Percentiles rank a stretch among this genome's conserved stretches.
Conservation (phyloP, 2,329 filamentous ascomycete species). For the Dactylonectria macrodidyma region DNA sequence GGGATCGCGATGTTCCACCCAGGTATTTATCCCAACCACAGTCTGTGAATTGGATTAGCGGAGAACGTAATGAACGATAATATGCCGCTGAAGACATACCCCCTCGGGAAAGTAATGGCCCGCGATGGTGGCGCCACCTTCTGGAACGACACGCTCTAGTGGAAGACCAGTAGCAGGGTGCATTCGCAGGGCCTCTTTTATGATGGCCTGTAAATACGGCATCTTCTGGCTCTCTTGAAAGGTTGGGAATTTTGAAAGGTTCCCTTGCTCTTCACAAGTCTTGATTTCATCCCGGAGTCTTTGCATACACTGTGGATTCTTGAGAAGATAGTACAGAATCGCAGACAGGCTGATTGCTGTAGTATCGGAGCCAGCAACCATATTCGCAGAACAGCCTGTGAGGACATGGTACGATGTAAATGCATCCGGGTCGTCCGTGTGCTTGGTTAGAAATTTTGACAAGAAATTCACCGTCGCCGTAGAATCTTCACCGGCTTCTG, state of each 20-base stretch:
- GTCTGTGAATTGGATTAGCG: slow-evolving; percentile 16
- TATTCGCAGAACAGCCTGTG: slow-evolving; percentile 39
- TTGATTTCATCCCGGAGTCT: slow-evolving; percentile 33
- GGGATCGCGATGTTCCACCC: slow-evolving; percentile 41
- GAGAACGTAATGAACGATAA: background rate
- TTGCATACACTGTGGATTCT: slow-evolving; percentile 23
- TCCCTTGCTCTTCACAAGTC: background rate
- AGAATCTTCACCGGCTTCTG: background rate
- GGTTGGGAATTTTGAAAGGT: slow-evolving; percentile 24
- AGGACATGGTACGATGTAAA: slow-evolving; percentile 42
- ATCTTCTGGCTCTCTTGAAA: slow-evolving; percentile 42
- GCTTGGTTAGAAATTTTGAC: slow-evolving; percentile 41
- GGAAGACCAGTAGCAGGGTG: slow-evolving; percentile 40
- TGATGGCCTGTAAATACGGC: slow-evolving; percentile 38
- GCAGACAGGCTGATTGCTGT: slow-evolving; percentile 42
- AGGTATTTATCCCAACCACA: slow-evolving; percentile 41
- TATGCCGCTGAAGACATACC: slow-evolving; percentile 22
- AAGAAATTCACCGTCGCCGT: slow-evolving; percentile 40
- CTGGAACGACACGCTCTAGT: slow-evolving; percentile 38
- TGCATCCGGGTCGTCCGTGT: slow-evolving; percentile 21
- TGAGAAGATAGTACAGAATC: slow-evolving; percentile 38
- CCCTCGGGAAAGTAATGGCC: slow-evolving; percentile 39
- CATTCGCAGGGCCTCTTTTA: slow-evolving; percentile 42
- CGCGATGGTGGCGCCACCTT: slow-evolving; percentile 35
- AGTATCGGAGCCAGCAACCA: slow-evolving; percentile 44